Percentiles rank a stretch among this genome's conserved stretches.
phyloP scores from a whole-genome alignment of 2,329 filamentous ascomycete species.

The Monilinia vaccinii-corymbosi region DNA sequence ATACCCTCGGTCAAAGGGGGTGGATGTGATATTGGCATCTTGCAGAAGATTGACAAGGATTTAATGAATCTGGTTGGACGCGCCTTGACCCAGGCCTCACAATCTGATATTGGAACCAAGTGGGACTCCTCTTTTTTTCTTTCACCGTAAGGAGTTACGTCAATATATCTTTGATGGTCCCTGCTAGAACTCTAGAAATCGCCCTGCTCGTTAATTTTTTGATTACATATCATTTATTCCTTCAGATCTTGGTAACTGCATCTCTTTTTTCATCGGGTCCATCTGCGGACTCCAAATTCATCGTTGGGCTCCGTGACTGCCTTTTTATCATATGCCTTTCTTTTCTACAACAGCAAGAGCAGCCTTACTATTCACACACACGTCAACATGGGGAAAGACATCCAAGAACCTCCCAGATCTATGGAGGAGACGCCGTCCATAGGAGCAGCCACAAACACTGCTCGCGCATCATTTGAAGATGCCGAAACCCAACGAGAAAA shows the following conservation, averaged over 20 bases:
- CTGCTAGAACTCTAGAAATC: neutral
- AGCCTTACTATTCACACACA: neutral
- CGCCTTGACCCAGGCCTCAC: neutral
- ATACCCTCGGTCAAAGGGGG: neutral
- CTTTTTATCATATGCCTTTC: neutral
- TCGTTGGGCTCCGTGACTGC: neutral
- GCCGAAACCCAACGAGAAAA: conserved; percentile 34
- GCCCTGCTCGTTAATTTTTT: neutral
- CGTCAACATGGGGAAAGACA: conserved; percentile 4
- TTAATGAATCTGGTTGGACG: neutral
- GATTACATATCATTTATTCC: neutral
- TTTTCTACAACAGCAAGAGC: neutral
- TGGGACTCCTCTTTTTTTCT: neutral
- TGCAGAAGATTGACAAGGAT: conserved; percentile 1
- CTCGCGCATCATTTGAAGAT: conserved; percentile 22
- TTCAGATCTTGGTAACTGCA: neutral
- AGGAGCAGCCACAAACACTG: neutral
- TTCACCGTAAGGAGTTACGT: neutral
- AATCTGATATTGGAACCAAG: neutral
- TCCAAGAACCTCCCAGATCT: neutral
- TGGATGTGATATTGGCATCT: neutral
- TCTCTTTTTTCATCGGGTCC: neutral
- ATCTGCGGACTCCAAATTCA: neutral
- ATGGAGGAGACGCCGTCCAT: neutral
- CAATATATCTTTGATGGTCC: neutral